Base-by-base conservation (phyloP, 306 rosid species). In the Canavalia ensiformis region DNA sequence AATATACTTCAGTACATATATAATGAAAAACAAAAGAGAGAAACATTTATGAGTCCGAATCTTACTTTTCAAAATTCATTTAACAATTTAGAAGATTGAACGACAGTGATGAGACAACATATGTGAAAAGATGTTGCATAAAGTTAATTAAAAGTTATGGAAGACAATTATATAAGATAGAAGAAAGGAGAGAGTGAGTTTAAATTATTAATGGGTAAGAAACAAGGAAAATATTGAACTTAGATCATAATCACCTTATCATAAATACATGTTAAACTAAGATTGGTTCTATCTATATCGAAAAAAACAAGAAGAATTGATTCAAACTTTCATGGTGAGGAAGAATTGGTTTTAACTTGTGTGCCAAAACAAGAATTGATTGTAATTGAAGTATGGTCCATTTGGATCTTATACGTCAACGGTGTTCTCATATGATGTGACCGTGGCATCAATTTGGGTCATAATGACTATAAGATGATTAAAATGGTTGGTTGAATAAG, bases 361-460 rank as follows among this genome's bases (percentile, higher is more conserved):
- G n/a, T 60, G 50, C 51, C 18, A 49, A 74, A 63, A 55, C 25
- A 45, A 44, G 65, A 67, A 59, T 52, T 9, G 60, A 60, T 2
- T 50, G 12, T 4, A 39, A 46, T 46, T 45, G 30, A 35, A 35
- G 68, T 35, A 70, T 60, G 68, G 57, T 46, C 79, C 84, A 75
- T 46, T 70, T 3, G 49, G 81, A 70, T 75, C 58, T 70, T 31
- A 44, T 51, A 78, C 55, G 82, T 68, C 72, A 79, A 83, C n/a
- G 12, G 6, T 39, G 42, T 54, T 68, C 55, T 13, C 39, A 62
- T 45, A 29, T 46, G 86, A 72, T 41, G 72, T 73, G 80, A 84
- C 4, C 13, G 8, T 51, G 49, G 58, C 10, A 49, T 18, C 46
- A 56, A 55, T 51, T 49, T 66, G 0, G 33, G n/a, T 49, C 50